These are phyloP conservation scores for Hymenoscyphus occultus DNA, from an alignment of 2,329 filamentous ascomycete genomes.

Conservation along the genomic window DNA sequence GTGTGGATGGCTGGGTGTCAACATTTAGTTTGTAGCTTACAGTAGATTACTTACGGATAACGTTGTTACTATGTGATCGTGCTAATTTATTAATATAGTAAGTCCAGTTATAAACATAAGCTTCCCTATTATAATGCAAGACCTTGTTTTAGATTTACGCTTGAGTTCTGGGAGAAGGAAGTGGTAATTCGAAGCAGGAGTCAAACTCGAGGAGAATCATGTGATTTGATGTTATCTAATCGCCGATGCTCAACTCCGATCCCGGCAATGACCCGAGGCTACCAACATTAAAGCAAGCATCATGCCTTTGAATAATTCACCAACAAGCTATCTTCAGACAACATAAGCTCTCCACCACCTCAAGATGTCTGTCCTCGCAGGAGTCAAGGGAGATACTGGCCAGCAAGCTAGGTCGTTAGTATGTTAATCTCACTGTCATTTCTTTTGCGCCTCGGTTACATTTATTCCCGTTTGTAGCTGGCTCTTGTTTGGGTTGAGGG, in stretches of 20 bases:
- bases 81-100: too few relatives aligned
- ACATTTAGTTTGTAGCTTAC: background rate
- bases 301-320: background rate
- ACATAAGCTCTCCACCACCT: background rate
- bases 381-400: constrained; percentile 31
- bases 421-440: constrained; percentile 15
- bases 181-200: background rate
- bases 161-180: background rate
- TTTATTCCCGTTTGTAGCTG: background rate
- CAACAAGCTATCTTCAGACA: background rate
- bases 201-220: background rate
- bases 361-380: constrained; percentile 32
- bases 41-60: too few relatives aligned
- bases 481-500: background rate
- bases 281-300: background rate
- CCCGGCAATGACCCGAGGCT: background rate
- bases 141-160: background rate
- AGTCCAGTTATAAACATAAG: too few relatives aligned
- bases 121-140: background rate
- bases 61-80: too few relatives aligned
- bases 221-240: background rate
- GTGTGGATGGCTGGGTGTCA: background rate
- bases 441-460: background rate
- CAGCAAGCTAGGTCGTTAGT: constrained; percentile 37
- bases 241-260: background rate